A percentile compares a stretch with the other conserved stretches of the same genome.
These are phyloP conservation scores for Colletotrichum tamarilloi DNA, from an alignment of 2,329 filamentous ascomycete genomes.

Conservation along the genomic window DNA sequence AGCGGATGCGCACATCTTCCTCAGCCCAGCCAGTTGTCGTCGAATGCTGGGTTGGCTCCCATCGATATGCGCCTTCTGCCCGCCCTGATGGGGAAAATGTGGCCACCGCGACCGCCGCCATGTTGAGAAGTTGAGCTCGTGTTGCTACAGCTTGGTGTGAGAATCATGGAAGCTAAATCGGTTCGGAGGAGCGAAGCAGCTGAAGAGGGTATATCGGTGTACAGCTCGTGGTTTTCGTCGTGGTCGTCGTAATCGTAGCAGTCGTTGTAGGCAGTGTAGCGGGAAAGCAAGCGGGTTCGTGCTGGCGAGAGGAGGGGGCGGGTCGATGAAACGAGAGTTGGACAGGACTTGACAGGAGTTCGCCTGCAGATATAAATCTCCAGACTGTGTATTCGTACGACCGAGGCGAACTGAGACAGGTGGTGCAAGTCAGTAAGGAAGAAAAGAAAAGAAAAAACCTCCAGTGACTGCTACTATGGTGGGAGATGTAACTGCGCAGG, in stretches of 20 bases:
- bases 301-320: not conserved
- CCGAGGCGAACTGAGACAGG: constrained; percentile 14
- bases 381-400: not conserved
- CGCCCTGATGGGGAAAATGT: constrained; percentile 52
- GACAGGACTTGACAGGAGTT: not conserved
- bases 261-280: constrained; percentile 9
- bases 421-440: constrained; percentile 15
- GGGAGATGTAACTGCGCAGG: constrained; percentile 27
- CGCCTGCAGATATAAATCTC: not conserved
- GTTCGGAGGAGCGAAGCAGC: constrained; percentile 31
- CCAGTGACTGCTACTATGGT: not conserved
- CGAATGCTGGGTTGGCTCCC: constrained; percentile 45
- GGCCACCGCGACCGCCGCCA: constrained; percentile 65
- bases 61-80: constrained; percentile 54
- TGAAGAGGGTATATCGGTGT: not conserved
- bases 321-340: constrained; percentile 4
- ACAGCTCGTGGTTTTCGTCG: constrained; percentile 18
- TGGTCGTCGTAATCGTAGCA: not conserved
- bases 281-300: constrained; percentile 15
- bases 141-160: constrained; percentile 52
- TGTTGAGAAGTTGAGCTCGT: constrained; percentile 61
- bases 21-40: constrained; percentile 52
- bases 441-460: not conserved
- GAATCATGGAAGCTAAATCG: constrained; percentile 63
- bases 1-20: constrained; percentile 29